Percentiles rank a stretch among this genome's conserved stretches.
Evolutionary conservation across 202 grass and related monocot genomes (phyloP).

Genomic region (Hordeum pubiflorum): DNA sequence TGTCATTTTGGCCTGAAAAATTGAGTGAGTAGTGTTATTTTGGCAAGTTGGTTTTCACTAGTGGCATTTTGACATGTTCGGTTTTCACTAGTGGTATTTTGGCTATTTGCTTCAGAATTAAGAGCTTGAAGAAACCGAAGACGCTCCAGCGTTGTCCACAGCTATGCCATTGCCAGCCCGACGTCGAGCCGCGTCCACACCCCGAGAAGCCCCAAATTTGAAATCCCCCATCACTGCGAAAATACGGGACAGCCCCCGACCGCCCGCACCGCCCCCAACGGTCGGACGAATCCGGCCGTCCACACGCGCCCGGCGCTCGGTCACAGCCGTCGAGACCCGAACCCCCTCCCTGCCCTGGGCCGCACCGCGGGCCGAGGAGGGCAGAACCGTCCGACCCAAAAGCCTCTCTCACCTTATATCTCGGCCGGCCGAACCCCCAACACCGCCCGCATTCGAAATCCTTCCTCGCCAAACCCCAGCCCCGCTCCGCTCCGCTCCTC

Average conservation of each 20-base stretch:
- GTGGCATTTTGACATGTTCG: too few species aligned
- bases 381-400: slow-evolving; percentile 10
- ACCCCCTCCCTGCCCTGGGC: not conserved
- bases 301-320: not conserved
- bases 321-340: not conserved
- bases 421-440: not conserved
- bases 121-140: not conserved
- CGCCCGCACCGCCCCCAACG: not conserved
- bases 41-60: too few species aligned
- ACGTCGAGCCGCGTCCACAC: too few species aligned
- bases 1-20: too few species aligned
- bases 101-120: too few species aligned
- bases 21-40: too few species aligned
- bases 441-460: slow-evolving; percentile 30
- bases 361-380: not conserved
- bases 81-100: too few species aligned
- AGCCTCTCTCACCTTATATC: not conserved
- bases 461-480: not conserved
- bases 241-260: not conserved
- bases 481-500: not conserved
- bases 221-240: not conserved
- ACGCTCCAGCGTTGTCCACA: not conserved
- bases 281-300: slow-evolving; percentile 13
- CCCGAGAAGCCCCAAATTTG: not conserved
- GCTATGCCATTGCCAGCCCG: not conserved